Evolutionary conservation across 2,329 filamentous ascomycete species (phyloP), one percentile per base, ranked within the genome.

Genomic region (Penicillium sp.): DNA sequence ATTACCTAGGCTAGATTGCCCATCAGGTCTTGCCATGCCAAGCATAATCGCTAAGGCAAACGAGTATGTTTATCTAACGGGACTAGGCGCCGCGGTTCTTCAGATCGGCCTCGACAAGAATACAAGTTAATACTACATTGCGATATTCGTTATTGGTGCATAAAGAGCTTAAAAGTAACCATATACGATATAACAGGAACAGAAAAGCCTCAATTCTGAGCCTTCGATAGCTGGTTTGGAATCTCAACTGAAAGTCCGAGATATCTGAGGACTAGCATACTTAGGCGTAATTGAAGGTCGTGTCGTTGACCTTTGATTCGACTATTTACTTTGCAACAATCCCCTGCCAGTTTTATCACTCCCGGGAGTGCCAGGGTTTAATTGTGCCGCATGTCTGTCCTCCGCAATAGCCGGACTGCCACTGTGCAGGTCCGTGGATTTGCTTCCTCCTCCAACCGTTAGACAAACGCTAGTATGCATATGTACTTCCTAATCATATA

Each of bases 351-450:
- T 47, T 56, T 38, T 16, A 31, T 31, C 39, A 22, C 20, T 53
- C 18, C 38, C 10, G 35, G 14, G 35, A 45, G 48, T 38, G 34
- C 40, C 38, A 9, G 39, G 20, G 38, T 52, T 38, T 38, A 55
- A 40, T 47, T 50, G 48, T 52, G 50, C 56, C 67, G 50, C 53
- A 75, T 75, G 72, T 72, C 73, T 53, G 65, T 73, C 57, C 69
- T 71, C 65, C 72, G 74, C 58, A 66, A 62, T 58, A 70, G 68
- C 66, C 66, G 70, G 61, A 65, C 69, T 66, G 70, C 71, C 65
- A 64, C 66, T 34, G 62, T 69, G 68, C 73, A 76, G 59, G 64
- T 69, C 67, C 74, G 74, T 55, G 68, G 72, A 52, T 76, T 77
- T 64, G 63, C 72, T 46, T 72, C 72, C 29, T 72, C 74, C 13